Evolutionary conservation across 495 filamentous ascomycete species (phyloP), one percentile per base, ranked within the genome.

Genomic region (Pseudevernia furfuracea): DNA sequence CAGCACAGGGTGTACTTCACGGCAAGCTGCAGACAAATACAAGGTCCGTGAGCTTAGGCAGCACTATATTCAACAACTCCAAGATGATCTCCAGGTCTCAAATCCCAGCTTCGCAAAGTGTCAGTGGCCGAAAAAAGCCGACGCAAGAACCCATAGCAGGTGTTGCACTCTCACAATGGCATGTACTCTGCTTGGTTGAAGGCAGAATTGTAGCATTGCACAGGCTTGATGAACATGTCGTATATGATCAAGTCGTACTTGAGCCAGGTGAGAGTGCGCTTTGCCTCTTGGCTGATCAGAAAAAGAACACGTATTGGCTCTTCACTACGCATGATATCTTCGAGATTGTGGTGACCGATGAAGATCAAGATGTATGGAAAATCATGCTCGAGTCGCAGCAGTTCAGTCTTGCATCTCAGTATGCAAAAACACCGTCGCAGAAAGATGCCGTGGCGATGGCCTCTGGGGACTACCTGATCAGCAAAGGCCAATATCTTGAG

Each of bases 271-370:
- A 95, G 62, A 85, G 80, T 65, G 85, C 85, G 12, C 74, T 97
- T 43, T 91, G 90, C 34, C 82, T 98, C 25, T 85, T 89, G 68
- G 86, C 91, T 8, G 94, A 98, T 74, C 80, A 87, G 38, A 91
- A 91, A 68, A 95, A 97, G 77, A 92, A 90, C 65, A 98, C 94
- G 1, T 97, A 89, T 71, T 98, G 94, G 94, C 82, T 97, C 23
- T 96, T 97, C 71, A 97, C 95, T 2, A 79, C 82, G 8, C 79
- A 88, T 63, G 90, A 94, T 65, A 96, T 98, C 59, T 96, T 89
- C 69, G 95, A 98, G 77, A 88, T 98, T 55, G 89, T 91, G 14
- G 87, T 90, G 23, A 86, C 83, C 30, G 90, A 97, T 57, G 95
- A 98, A 71, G 90, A 93, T 69, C 77, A 93, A 68, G 92, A 97